Evolutionary conservation across 169 alveolate species (phyloP), one percentile per base, ranked within the genome.

Genomic region (Eimeria sp.): DNA sequence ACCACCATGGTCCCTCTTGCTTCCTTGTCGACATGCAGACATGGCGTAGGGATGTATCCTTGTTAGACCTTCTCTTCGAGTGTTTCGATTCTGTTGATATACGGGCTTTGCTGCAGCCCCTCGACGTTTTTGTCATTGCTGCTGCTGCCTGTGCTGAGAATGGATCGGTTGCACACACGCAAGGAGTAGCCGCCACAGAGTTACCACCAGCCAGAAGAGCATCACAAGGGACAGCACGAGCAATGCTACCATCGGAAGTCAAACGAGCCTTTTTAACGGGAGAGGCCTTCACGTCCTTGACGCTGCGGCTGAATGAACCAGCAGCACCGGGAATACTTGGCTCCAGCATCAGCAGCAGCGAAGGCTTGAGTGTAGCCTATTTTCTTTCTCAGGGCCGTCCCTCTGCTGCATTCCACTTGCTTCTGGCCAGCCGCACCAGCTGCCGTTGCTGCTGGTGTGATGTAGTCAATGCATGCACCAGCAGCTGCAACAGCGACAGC

Each of bases 281-380:
- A 72, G 34, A 78, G 58, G 51, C 63, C 22, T 49, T 47, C 57
- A 34, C 95, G 54, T 51, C 80, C 22, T 16, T 67, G 75, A 54
- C 45, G 58, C 73, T 70, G 49, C 70, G 51, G 49, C 25, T 47
- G 70, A 18, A 6, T 43, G 49, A 34, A 45, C 70, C 63, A 54
- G 87, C 27, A 65, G 25, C 51, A 61, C 57, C 92, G 34, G 27
- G n/a, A 2, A n/a, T 49, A 9, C 47, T 27, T 84, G 54, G 63
- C 20, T 49, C 10, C 61, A 54, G 61, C 61, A 14, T 7, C 61
- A 54, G 61, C 82, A 45, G 43, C 89, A 70, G 72, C 45, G 97
- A 96, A 16, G 96, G 96, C 47, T 89, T 96, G 84, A 97, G 97
- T 27, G 95, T 96, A 22, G 88, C 96, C 30, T 96, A 97, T 54